Percentiles rank a stretch among this genome's conserved stretches.
Evolutionary conservation across 1,284 basidiomycete genomes (phyloP).

Genomic region (Schizophyllum amplum): DNA sequence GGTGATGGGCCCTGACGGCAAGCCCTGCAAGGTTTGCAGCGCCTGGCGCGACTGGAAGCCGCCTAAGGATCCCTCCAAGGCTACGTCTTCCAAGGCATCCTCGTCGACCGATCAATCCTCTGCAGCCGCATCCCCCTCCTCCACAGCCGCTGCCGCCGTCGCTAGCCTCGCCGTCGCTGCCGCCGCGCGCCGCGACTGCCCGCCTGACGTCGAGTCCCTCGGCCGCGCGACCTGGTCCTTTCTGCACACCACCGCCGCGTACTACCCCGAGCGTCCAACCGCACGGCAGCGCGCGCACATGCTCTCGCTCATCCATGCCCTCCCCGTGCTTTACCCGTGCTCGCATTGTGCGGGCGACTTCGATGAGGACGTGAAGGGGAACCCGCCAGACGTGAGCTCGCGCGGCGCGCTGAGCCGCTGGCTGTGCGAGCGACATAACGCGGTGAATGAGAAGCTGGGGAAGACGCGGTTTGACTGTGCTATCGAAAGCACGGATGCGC

Average conservation of each 20-base stretch:
- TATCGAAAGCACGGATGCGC: conserved; percentile 55
- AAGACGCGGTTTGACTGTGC: conserved; percentile 77
- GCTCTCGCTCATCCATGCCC: conserved; percentile 65
- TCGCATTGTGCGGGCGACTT: conserved; percentile 70
- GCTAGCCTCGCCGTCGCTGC: conserved; percentile 29
- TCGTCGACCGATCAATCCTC: background rate
- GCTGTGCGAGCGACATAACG: conserved; percentile 89
- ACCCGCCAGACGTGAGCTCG: conserved; percentile 18
- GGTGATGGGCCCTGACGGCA: conserved; percentile 85
- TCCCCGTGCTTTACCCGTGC: conserved; percentile 86
- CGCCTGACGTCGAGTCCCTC: conserved; percentile 80
- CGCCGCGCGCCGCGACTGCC: conserved; percentile 46
- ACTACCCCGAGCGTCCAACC: conserved; percentile 79
- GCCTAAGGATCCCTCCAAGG: conserved; percentile 23
- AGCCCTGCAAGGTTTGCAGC: conserved; percentile 88
- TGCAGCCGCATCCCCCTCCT: conserved; percentile 1
- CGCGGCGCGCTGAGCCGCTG: conserved; percentile 67
- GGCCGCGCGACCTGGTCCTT: conserved; percentile 94
- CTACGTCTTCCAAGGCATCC: conserved; percentile 10
- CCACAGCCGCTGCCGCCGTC: conserved; percentile 32
- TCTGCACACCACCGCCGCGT: conserved; percentile 88
- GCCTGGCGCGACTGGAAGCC: conserved; percentile 73
- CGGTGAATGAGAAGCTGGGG: conserved; percentile 80
- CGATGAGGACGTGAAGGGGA: conserved; percentile 5
- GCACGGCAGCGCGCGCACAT: conserved; percentile 71